Percentiles rank a stretch among this genome's conserved stretches.
Evolutionary conservation across 2,329 filamentous ascomycete genomes (phyloP).

Genomic region (Verticillium zaregamsianum): DNA sequence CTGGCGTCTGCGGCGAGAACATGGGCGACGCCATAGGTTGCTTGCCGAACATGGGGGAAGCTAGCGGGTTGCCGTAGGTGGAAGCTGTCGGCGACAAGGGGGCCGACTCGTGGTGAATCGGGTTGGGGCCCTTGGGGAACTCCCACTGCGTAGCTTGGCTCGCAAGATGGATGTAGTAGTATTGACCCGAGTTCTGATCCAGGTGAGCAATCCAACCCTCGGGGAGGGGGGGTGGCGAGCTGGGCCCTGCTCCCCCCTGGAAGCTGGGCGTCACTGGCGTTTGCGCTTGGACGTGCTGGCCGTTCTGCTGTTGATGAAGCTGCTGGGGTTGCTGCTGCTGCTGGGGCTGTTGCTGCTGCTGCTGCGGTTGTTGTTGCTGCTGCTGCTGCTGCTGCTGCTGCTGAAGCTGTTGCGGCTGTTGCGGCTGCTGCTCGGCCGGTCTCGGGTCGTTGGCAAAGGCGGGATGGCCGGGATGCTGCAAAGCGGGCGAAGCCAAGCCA

Average conservation of each 20-base stretch:
- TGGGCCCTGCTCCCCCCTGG: conserved; percentile 50
- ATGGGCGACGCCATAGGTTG: conserved; percentile 75
- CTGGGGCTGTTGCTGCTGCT: background rate
- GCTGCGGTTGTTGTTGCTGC: conserved; percentile 1
- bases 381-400: background rate
- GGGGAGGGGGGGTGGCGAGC: conserved; percentile 86
- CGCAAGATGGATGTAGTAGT: conserved; percentile 96
- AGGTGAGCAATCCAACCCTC: conserved; percentile 98
- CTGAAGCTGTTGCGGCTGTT: conserved; percentile 29
- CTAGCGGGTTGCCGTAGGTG: conserved; percentile 70
- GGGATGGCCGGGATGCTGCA: conserved; percentile 67
- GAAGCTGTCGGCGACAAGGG: conserved; percentile 80
- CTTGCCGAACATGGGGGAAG: conserved; percentile 64
- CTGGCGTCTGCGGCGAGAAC: conserved; percentile 76
- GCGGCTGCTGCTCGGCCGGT: conserved; percentile 42
- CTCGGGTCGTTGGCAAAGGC: conserved; percentile 85
- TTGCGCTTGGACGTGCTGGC: background rate
- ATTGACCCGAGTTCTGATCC: conserved; percentile 92
- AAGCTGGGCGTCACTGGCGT: conserved; percentile 36
- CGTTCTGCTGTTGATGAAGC: background rate
- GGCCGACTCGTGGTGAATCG: conserved; percentile 74
- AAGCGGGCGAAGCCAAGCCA: conserved; percentile 39
- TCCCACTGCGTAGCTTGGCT: conserved; percentile 98
- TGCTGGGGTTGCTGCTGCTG: background rate
- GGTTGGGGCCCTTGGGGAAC: conserved; percentile 92